phyloP scores from a whole-genome alignment of 1,139 yeast genomes.

The Hemisphaericaspora xylanilytica region DNA sequence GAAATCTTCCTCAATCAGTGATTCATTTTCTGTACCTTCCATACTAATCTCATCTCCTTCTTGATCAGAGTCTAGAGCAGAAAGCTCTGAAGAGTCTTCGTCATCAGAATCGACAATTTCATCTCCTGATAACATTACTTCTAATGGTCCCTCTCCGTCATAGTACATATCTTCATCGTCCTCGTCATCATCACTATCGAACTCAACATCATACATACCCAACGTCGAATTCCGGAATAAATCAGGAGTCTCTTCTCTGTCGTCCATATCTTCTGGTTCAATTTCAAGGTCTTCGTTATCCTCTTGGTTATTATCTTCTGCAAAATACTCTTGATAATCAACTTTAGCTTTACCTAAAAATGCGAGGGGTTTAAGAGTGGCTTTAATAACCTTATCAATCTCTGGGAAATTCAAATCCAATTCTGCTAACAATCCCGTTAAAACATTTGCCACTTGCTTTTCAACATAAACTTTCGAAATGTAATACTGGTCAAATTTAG shows the following conservation, averaged over 20 bases:
- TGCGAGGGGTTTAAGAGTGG: constrained; percentile 59
- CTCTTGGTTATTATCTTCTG: constrained; percentile 41
- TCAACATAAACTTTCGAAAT: constrained; percentile 67
- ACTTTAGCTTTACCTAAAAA: constrained; percentile 60
- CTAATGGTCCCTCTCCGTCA: constrained; percentile 27
- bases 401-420: constrained; percentile 73
- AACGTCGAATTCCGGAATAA: constrained; percentile 82
- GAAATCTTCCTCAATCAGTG: constrained; percentile 18
- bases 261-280: constrained; percentile 53
- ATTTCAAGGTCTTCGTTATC: constrained; percentile 62
- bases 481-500: constrained; percentile 56
- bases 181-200: constrained; percentile 56
- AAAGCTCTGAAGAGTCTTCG: constrained; percentile 23
- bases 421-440: constrained; percentile 58
- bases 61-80: constrained; percentile 27
- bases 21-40: constrained; percentile 21
- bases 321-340: constrained; percentile 57
- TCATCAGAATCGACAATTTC: constrained; percentile 25
- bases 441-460: constrained; percentile 55
- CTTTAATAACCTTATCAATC: constrained; percentile 55
- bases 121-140: constrained; percentile 36
- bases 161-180: constrained; percentile 25
- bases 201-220: constrained; percentile 90
- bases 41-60: constrained; percentile 24
- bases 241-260: constrained; percentile 78